phyloP scores from a whole-genome alignment of 2,329 filamentous ascomycete species.

The Colletotrichum lindemuthianum region DNA sequence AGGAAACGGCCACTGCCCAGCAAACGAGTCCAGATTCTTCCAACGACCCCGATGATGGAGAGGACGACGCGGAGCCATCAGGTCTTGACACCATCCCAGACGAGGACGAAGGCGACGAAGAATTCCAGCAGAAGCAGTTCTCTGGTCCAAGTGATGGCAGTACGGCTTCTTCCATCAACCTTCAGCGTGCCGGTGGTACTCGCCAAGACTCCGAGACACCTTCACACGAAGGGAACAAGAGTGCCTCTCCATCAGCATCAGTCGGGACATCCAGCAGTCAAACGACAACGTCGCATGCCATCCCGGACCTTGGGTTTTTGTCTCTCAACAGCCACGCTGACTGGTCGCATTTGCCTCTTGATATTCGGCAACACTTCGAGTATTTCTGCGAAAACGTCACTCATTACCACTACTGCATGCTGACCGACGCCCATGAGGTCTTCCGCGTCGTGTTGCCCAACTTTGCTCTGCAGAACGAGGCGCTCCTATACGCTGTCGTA shows the following conservation, averaged over 20 bases:
- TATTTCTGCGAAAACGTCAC: constrained; percentile 84
- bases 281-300: constrained; percentile 43
- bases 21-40: constrained; percentile 64
- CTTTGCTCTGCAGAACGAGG: constrained; percentile 77
- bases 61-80: constrained; percentile 47
- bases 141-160: constrained; percentile 47
- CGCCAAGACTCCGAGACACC: constrained; percentile 64
- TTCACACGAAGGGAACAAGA: constrained; percentile 61
- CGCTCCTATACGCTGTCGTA: constrained; percentile 85
- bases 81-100: constrained; percentile 65
- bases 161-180: constrained; percentile 50
- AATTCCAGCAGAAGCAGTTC: constrained; percentile 33
- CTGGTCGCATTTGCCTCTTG: constrained; percentile 69
- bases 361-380: constrained; percentile 80
- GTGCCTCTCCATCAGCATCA: constrained; percentile 63
- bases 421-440: constrained; percentile 77
- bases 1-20: constrained; percentile 50
- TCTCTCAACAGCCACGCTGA: constrained; percentile 47
- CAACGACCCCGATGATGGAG: constrained; percentile 61
- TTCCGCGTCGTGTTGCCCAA: constrained; percentile 77
- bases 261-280: constrained; percentile 53
- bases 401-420: constrained; percentile 83
- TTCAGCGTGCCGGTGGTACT: constrained; percentile 46
- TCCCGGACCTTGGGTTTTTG: constrained; percentile 32
- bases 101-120: constrained; percentile 57